Evolutionary conservation across 1,284 basidiomycete genomes (phyloP).

Genomic region (Tilletia setariae): DNA sequence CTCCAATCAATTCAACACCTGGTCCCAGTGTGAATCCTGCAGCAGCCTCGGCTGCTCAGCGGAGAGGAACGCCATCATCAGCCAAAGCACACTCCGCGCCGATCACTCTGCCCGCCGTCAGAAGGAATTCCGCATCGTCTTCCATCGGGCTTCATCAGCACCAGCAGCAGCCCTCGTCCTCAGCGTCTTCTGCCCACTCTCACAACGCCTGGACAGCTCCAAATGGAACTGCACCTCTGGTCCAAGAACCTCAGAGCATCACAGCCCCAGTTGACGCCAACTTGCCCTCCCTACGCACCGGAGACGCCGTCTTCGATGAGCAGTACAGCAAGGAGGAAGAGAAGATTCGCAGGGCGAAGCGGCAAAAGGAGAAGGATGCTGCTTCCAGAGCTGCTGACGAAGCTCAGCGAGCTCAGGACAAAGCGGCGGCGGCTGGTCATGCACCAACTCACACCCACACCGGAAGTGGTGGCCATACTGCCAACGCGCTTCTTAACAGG

Average conservation of each 20-base stretch:
- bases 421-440: conserved; percentile 20
- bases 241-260: background rate
- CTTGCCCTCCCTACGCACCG: conserved; percentile 32
- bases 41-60: background rate
- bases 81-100: background rate
- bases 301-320: conserved; percentile 49
- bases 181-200: background rate
- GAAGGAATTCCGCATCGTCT: background rate
- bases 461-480: background rate
- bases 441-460: conserved; percentile 21
- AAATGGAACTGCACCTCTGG: background rate
- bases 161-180: background rate
- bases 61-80: background rate
- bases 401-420: background rate
- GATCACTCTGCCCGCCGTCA: background rate
- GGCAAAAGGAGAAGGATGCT: conserved; percentile 38
- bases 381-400: background rate
- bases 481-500: background rate
- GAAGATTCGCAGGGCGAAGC: conserved; percentile 40
- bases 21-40: background rate
- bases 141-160: background rate
- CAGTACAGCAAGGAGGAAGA: conserved; percentile 49
- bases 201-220: background rate
- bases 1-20: background rate
- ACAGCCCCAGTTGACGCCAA: background rate